These are phyloP conservation scores for Dryas drummondii DNA, from an alignment of 306 rosid species.

Conservation along the genomic window DNA sequence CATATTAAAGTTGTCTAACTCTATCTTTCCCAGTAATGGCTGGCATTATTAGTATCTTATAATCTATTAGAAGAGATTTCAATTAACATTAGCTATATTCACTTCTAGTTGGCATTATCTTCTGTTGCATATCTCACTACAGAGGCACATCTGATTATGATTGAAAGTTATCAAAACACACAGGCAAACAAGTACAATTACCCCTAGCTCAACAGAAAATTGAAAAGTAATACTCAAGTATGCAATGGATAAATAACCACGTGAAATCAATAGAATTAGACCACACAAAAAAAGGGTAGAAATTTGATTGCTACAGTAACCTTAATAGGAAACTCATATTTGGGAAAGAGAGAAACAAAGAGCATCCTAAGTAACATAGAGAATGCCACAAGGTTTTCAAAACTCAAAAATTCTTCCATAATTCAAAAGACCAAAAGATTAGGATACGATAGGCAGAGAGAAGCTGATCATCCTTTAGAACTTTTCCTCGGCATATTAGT, in stretches of 20 bases:
- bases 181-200: no score
- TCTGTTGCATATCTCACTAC: neutral
- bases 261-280: neutral
- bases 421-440: constrained; percentile 6
- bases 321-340: neutral
- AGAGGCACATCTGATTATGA: neutral
- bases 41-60: neutral
- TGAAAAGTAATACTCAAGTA: no score
- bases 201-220: no score
- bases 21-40: neutral
- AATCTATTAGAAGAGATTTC: neutral
- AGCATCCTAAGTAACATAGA: constrained; percentile 1
- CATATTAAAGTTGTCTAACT: neutral
- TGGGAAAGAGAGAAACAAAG: neutral
- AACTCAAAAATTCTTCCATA: neutral
- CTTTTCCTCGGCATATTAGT: constrained; percentile 68
- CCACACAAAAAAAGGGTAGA: no score
- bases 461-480: constrained; percentile 64
- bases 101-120: neutral
- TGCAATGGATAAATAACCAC: neutral
- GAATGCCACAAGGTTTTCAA: constrained; percentile 3
- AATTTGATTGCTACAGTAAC: neutral
- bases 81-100: neutral
- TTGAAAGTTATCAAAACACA: neutral
- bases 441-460: constrained; percentile 71